Evolutionary conservation across 75 land plant species (phyloP), one percentile per base, ranked within the genome.

Genomic region (Ceratopteris richardii): DNA sequence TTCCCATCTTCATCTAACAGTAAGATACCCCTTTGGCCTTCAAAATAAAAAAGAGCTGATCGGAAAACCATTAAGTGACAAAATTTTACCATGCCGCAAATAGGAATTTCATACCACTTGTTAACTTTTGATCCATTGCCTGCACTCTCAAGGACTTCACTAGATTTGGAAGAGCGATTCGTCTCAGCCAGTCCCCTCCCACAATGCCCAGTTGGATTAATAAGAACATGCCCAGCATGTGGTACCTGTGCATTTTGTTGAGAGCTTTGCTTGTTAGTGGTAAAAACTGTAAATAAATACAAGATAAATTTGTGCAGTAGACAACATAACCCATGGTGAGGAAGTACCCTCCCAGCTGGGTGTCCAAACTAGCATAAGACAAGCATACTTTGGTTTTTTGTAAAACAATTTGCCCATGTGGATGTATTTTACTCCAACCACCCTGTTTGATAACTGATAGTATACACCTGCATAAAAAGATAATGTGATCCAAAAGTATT

Each of bases 381-480:
- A 9, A 33, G 37, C 37, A 33, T 77, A 83, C 90, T 83, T 77
- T 26, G 83, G 87, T 50, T 82, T 65, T 60, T 87, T 83, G 64
- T 83, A 72, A 19, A 54, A 60, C 66, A 88, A 80, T 66, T 84
- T 95, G 29, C 99, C 97, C 75, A 90, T 81, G 66, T 83, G 85
- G 21, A 82, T 86, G 68, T 86, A 90, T 22, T 76, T 97, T 42
- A 95, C 92, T 30, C 99, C 84, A 27, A 97, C 80, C 36, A 82
- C 80, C 56, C 99, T 87, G 58, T 95, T 95, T 47, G 88, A 83
- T 67, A 95, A 63, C 59, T 95, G 96, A 59, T 90, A 95, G 67
- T 95, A 90, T 2, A 90, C 69, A 26, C 99, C 99, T 95, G 82
- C 47, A 22, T 55, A 55, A 11, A 27, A 6, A 7, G 23, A 26